These are phyloP conservation scores for Delonix regia DNA, from an alignment of 306 rosid genomes.

Conservation along the genomic window DNA sequence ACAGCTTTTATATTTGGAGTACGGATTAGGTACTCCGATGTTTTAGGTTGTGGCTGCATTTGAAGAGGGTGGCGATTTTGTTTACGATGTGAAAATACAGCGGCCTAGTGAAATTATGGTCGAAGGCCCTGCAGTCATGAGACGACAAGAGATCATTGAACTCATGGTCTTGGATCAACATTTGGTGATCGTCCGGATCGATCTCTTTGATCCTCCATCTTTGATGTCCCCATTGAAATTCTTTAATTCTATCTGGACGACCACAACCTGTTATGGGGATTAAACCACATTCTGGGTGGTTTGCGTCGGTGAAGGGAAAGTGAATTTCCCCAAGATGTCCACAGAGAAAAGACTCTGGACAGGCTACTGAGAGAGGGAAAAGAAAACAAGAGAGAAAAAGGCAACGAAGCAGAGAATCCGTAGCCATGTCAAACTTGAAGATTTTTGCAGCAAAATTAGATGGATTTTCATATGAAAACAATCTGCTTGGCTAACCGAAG, in stretches of 20 bases:
- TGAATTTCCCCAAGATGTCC: not conserved
- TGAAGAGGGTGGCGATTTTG: no score
- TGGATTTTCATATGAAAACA: no score
- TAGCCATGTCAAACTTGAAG: not conserved
- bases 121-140: no score
- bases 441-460: no score
- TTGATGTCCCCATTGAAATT: not conserved
- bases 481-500: no score
- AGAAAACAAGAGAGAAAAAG: not conserved
- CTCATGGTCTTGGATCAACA: not conserved
- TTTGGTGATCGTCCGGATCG: not conserved
- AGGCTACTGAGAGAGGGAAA: not conserved
- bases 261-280: not conserved
- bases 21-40: no score
- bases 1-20: no score
- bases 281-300: not conserved
- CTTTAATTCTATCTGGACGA: not conserved
- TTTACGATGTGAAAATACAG: no score
- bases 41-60: no score
- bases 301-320: not conserved
- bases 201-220: not conserved
- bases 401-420: not conserved
- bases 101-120: no score
- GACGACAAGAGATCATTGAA: not conserved
- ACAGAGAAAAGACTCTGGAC: not conserved